Evolutionary conservation across 2,329 filamentous ascomycete species (phyloP).

Genomic region (Fusarium chlamydosporum): DNA sequence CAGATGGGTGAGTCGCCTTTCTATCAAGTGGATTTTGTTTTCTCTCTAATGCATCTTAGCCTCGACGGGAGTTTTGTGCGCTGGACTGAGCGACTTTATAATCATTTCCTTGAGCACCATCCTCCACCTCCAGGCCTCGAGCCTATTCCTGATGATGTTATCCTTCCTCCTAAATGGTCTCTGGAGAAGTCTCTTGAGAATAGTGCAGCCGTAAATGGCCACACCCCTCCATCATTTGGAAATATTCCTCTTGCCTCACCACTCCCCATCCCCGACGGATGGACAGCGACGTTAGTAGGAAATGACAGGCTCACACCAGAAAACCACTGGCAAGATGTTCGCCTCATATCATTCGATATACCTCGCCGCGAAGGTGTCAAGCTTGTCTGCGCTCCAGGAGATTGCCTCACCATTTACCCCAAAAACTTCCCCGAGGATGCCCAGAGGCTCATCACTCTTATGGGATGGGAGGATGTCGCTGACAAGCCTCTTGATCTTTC

Average conservation of each 20-base stretch:
- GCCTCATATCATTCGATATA: conserved; percentile 76
- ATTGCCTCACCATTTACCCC: conserved; percentile 85
- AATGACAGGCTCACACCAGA: conserved; percentile 82
- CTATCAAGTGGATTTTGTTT: fast-evolving
- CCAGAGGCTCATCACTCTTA: conserved; percentile 80
- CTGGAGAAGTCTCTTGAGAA: conserved; percentile 43
- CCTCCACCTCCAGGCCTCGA: conserved; percentile 76
- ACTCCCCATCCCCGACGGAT: conserved; percentile 70
- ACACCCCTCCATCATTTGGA: conserved; percentile 23
- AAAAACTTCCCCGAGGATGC: conserved; percentile 90
- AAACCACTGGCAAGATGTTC: conserved; percentile 94
- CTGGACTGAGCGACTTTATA: conserved; percentile 79
- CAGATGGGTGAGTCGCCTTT: conserved; percentile 78
- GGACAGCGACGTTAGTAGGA: conserved; percentile 69
- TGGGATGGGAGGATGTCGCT: conserved; percentile 82
- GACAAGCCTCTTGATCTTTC: conserved; percentile 75
- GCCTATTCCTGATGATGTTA: conserved; percentile 80
- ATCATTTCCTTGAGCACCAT: conserved; percentile 74
- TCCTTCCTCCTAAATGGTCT: conserved; percentile 79
- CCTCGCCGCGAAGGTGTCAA: conserved; percentile 41
- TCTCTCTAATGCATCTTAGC: conserved; percentile 60
- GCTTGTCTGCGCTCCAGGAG: conserved; percentile 74
- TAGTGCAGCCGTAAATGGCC: conserved; percentile 24
- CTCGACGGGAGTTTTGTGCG: conserved; percentile 85
- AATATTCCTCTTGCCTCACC: conserved; percentile 51